A percentile compares a stretch with the other conserved stretches of the same genome.
Evolutionary conservation across 306 rosid genomes (phyloP).

Genomic region (Citrullus mucosospermus): DNA sequence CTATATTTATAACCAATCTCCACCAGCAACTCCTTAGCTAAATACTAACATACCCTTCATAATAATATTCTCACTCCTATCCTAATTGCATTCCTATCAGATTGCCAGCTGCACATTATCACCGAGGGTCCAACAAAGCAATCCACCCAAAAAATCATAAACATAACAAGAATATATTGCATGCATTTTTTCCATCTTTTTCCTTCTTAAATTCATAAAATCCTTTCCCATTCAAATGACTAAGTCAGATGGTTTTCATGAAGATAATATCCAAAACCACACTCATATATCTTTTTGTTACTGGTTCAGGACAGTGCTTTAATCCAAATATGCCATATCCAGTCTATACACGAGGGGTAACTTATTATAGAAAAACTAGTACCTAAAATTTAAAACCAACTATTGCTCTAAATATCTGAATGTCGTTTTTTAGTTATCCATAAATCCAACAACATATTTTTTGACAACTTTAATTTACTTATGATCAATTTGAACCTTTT

Average conservation of each 20-base stretch:
- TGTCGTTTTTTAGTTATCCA: neutral
- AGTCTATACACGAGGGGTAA: neutral
- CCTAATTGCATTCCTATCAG: too few species aligned
- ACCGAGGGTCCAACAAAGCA: neutral
- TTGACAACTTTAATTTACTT: neutral
- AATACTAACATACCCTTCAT: too few species aligned
- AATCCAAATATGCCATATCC: neutral
- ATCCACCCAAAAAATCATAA: neutral
- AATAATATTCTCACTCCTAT: too few species aligned
- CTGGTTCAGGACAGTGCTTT: neutral
- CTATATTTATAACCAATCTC: too few species aligned
- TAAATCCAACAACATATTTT: neutral
- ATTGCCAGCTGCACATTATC: neutral
- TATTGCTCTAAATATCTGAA: neutral
- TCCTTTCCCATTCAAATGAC: neutral
- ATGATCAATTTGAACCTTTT: too few species aligned
- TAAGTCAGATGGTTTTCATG: neutral
- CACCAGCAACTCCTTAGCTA: too few species aligned
- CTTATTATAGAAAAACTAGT: neutral
- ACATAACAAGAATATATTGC: neutral
- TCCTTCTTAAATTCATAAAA: neutral
- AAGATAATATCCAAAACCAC: neutral
- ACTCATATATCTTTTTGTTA: neutral
- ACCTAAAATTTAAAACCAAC: neutral
- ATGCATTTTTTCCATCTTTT: neutral